These are phyloP conservation scores for Vaccinium macrocarpon DNA, from an alignment of 148 eudicot species.

Conservation along the genomic window DNA sequence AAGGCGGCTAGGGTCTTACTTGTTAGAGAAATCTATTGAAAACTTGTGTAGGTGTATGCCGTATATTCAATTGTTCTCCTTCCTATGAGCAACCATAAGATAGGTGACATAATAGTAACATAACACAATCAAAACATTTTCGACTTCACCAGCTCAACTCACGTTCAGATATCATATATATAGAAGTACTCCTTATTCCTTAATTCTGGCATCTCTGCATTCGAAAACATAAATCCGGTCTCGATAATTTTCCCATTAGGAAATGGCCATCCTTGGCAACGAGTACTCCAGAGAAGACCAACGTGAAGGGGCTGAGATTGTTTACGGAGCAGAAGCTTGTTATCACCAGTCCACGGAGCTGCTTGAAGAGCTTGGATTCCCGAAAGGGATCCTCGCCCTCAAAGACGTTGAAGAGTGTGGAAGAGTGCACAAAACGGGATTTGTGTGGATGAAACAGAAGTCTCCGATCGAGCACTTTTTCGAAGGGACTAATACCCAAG, in stretches of 20 bases:
- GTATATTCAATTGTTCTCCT: too few species aligned
- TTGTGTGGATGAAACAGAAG: slow-evolving; percentile 86
- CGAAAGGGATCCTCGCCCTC: slow-evolving; percentile 36
- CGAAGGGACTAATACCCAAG: slow-evolving; percentile 43
- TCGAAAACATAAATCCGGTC: not conserved
- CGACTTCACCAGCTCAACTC: not conserved
- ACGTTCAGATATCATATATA: not conserved
- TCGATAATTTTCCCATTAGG: not conserved
- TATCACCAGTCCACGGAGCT: too few species aligned
- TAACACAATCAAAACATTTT: not conserved
- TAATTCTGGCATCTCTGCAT: not conserved
- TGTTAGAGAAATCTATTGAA: too few species aligned
- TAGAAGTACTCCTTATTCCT: not conserved
- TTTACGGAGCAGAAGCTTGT: too few species aligned
- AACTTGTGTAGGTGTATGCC: too few species aligned
- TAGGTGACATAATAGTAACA: not conserved
- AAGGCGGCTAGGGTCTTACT: too few species aligned
- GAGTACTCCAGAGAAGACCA: too few species aligned
- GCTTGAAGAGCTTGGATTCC: too few species aligned
- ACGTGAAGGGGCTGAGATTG: too few species aligned
- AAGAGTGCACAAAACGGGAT: slow-evolving; percentile 65
- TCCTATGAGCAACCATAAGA: too few species aligned
- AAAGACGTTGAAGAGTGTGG: slow-evolving; percentile 79
- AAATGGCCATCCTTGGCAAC: not conserved
- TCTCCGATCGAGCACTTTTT: slow-evolving; percentile 69